A percentile compares a stretch with the other conserved stretches of the same genome.
These are phyloP conservation scores for Colletotrichum lentis DNA, from an alignment of 2,329 filamentous ascomycete genomes.

Conservation along the genomic window DNA sequence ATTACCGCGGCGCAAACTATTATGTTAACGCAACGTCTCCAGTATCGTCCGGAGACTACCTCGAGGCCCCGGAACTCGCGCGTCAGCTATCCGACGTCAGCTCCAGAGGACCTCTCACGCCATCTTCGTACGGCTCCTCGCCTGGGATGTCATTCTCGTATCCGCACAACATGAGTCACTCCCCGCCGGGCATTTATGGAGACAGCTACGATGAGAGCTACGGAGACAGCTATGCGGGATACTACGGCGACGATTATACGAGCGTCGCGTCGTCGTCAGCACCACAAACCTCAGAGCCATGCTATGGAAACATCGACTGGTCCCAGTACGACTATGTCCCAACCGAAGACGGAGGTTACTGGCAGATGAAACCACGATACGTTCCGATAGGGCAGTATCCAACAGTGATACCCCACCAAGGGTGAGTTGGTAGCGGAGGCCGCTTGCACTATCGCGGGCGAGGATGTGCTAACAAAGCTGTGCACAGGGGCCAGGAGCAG, in stretches of 20 bases:
- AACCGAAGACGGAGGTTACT: constrained; percentile 38
- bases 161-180: constrained; percentile 32
- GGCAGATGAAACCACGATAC: constrained; percentile 36
- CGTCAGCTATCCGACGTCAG: constrained; percentile 34
- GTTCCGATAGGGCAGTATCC: constrained; percentile 33
- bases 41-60: constrained; percentile 33
- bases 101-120: constrained; percentile 35
- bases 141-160: constrained; percentile 36
- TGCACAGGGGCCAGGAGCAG: constrained; percentile 32
- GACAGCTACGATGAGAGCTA: constrained; percentile 16
- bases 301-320: constrained; percentile 34
- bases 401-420: constrained; percentile 36
- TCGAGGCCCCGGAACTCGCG: constrained; percentile 33
- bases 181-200: constrained; percentile 21
- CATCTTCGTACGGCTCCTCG: constrained; percentile 35
- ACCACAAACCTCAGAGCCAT: constrained; percentile 27
- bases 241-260: constrained; percentile 30
- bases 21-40: constrained; percentile 36
- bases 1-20: constrained; percentile 25
- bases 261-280: constrained; percentile 28
- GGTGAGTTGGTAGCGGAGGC: constrained; percentile 27
- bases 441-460: background rate
- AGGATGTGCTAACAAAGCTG: constrained; percentile 22
- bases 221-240: constrained; percentile 14
- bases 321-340: constrained; percentile 35